These are phyloP conservation scores for Zygosaccharomyces bailii DNA, from an alignment of 805 yeast genomes.

Conservation along the genomic window DNA sequence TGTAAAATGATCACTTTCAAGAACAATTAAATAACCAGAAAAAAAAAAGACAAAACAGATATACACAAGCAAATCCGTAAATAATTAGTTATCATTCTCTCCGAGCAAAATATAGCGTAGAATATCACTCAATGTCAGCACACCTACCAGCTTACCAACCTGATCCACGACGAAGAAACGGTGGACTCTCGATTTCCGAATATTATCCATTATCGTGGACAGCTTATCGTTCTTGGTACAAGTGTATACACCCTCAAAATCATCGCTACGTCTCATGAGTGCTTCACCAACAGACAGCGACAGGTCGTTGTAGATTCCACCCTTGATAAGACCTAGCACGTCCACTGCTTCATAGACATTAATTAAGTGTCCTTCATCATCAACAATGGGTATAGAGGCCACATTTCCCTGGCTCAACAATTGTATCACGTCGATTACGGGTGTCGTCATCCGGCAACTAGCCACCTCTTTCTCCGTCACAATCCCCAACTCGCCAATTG, in stretches of 20 bases:
- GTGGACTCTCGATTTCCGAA: slow-evolving; percentile 85
- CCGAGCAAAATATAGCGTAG: slow-evolving; percentile 75
- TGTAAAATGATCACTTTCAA: not conserved
- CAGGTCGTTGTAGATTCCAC: slow-evolving; percentile 88
- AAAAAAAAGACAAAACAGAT: not conserved
- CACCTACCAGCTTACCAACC: slow-evolving; percentile 72
- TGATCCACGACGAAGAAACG: slow-evolving; percentile 89
- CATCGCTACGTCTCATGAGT: slow-evolving; percentile 80
- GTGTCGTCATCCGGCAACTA: slow-evolving; percentile 84
- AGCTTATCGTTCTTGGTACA: slow-evolving; percentile 85
- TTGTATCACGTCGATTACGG: slow-evolving; percentile 90
- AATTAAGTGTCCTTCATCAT: slow-evolving; percentile 58
- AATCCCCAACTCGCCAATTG: slow-evolving; percentile 66
- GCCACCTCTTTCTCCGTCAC: slow-evolving; percentile 57
- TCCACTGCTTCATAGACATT: slow-evolving; percentile 97
- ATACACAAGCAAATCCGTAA: not conserved
- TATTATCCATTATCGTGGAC: slow-evolving; percentile 87
- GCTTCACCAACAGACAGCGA: slow-evolving; percentile 95
- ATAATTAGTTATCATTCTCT: slow-evolving; percentile 29
- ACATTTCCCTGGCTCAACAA: slow-evolving; percentile 74
- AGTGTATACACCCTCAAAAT: slow-evolving; percentile 96
- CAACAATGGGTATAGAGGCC: slow-evolving; percentile 90
- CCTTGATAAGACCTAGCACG: slow-evolving; percentile 85
- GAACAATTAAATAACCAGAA: not conserved
- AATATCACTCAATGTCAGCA: slow-evolving; percentile 88